Evolutionary conservation across 371 early-diverging fungal species (phyloP).

Genomic region (Mortierella sp.): DNA sequence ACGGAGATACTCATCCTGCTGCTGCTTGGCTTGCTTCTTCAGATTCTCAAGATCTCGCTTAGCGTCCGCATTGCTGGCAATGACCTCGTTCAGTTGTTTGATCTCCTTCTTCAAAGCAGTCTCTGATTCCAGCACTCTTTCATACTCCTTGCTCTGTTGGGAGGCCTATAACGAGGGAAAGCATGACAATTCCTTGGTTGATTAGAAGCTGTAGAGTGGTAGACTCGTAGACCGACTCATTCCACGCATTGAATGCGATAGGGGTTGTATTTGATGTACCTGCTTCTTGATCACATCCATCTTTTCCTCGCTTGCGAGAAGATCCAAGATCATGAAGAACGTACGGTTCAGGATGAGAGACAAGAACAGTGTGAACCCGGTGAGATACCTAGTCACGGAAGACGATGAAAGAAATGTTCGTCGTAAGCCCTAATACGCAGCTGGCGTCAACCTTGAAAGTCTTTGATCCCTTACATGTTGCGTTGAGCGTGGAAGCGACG

Average conservation of each 20-base stretch:
- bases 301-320: constrained; percentile 76
- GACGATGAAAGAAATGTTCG: too few relatives aligned
- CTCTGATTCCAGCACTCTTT: constrained; percentile 46
- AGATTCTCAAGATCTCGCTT: constrained; percentile 74
- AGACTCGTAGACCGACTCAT: not conserved
- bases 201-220: too few relatives aligned
- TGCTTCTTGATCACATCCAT: constrained; percentile 64
- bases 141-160: constrained; percentile 62
- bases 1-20: constrained; percentile 78
- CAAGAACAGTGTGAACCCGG: constrained; percentile 89
- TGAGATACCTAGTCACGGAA: constrained; percentile 66
- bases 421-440: too few relatives aligned
- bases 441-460: too few relatives aligned
- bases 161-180: constrained; percentile 30
- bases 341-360: constrained; percentile 86
- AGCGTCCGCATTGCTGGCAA: constrained; percentile 63
- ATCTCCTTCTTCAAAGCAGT: constrained; percentile 42
- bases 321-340: constrained; percentile 74
- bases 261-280: constrained; percentile 12
- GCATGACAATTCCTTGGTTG: not conserved
- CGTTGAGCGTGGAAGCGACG: constrained; percentile 90
- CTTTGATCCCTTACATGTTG: constrained; percentile 69
- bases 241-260: not conserved
- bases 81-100: constrained; percentile 59
- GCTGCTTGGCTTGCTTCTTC: constrained; percentile 81